Base-by-base conservation (phyloP, 1,284 basidiomycete genomes). In the Cutaneotrichosporon sp. region DNA sequence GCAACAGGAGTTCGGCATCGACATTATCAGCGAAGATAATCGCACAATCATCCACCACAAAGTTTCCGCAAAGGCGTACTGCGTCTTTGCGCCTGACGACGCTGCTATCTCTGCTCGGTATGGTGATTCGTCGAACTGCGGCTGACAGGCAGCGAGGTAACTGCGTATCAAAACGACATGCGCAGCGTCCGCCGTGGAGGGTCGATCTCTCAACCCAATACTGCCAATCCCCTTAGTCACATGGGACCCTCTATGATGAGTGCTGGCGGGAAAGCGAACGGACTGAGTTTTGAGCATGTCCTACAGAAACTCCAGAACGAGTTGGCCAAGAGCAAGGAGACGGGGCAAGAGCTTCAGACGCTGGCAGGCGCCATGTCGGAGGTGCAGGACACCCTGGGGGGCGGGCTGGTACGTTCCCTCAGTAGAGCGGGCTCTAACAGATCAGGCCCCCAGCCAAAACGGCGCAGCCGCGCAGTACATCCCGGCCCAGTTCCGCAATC, bases 21-120 rank as follows among this genome's bases (percentile, higher is more conserved):
- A 99, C 82, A 99, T 99, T 68, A 91, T 97, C 63, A 92, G 92
- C 66, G 96, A 99, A 76, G 97, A 99, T 83, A 97, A 97, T 85
- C 93, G 94, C 81, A 94, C 93, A 0, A 94, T 97, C 68, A 89
- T 99, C 56, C 96, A 99, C 81, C 95, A 98, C 83, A 98, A 98
- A 79, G 97, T 99, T 47, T 92, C 96, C 11, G 93, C 94, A 14
- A 91, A 92, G 51, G 92, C 94, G 38, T 87, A 93, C 65, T 91
- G 95, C 70, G 88, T 97, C 10, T 88, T 96, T 73, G 88, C 85
- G 0, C 88, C 92, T 47, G 91, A 94, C 64, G 96, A 99, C 74
- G 89, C 87, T 1, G 71, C 75, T 5, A 38, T 71, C 6, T 79
- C 76, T 62, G 75, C 77, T 14, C 70, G 80, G 79, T 80, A 36